Evolutionary conservation across 305 asterid species (phyloP), one percentile per base, ranked within the genome.

Genomic region (Fraxinus sp.): DNA sequence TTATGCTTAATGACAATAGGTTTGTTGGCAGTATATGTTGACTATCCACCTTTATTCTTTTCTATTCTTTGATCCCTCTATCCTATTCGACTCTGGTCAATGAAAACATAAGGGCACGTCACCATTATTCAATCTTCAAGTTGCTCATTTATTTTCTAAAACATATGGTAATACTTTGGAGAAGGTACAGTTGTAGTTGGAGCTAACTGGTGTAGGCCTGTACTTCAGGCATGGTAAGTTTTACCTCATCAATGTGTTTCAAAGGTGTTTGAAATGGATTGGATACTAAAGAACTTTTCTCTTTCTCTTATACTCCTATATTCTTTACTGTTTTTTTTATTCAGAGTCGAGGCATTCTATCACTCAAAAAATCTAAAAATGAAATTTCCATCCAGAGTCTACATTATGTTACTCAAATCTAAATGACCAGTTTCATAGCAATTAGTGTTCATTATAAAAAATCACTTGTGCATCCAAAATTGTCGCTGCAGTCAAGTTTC

Each of bases 191-290:
- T 22, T 68, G 33, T 68, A 28, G 37, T 28, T 68, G 75, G 9
- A 68, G 75, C 73, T 68, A 68, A 68, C 39, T 68, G 37, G 75
- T 68, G 75, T 68, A 68, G 75, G 39, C 3, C 72, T 64, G 72
- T 24, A 64, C 72, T 64, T 20, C 72, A 64, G 35, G 73, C 16
- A 24, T 9, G 33, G 28, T 62, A 20, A 62, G 16, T 26, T 64
- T 24, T 64, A 26, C 35, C 35, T 64, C 73, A 64, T 64, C 73
- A 10, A 9, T 10, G 35, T 64, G 35, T 35, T 64, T 26, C n/a
- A 9, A 3, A 64, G 73, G n/a, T 64, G 33, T 64, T 68, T 7
- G 10, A 68, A 30, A 28, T 66, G 35, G 36, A 49, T 4, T 16
- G 59, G 59, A 28, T 26, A 11, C 10, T 13, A 10, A 11, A 9